These are phyloP conservation scores for Suhomyces xylopsoci DNA, from an alignment of 805 yeast genomes.

Conservation along the genomic window DNA sequence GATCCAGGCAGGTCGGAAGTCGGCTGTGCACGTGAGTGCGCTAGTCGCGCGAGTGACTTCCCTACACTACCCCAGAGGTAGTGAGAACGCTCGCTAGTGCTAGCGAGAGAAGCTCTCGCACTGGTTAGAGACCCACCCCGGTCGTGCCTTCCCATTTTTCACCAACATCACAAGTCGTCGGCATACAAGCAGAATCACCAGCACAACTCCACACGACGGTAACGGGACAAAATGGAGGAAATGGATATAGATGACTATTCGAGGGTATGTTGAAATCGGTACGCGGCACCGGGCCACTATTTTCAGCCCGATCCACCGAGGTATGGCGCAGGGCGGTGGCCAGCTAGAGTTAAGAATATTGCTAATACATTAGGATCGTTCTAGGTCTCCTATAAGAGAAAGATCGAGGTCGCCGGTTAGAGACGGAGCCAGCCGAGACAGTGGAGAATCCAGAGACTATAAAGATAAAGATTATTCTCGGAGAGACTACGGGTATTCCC, in stretches of 20 bases:
- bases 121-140: not conserved
- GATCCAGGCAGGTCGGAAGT: not conserved
- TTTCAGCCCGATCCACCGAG: not conserved
- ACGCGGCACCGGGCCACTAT: not conserved
- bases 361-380: constrained; percentile 21
- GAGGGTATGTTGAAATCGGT: constrained; percentile 44
- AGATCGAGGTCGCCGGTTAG: constrained; percentile 40
- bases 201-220: not conserved
- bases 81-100: not conserved
- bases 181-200: not conserved
- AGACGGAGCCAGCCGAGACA: constrained; percentile 5
- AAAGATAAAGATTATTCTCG: not conserved
- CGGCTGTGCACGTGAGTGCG: not conserved
- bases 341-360: not conserved
- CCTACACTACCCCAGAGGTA: not conserved
- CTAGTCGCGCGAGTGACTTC: not conserved
- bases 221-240: constrained; percentile 44
- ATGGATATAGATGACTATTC: constrained; percentile 64
- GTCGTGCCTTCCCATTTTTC: constrained; percentile 1
- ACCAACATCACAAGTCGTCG: not conserved
- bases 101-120: not conserved
- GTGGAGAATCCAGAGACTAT: not conserved
- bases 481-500: constrained; percentile 12
- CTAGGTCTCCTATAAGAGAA: constrained; percentile 25
- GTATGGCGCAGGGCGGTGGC: not conserved